Evolutionary conservation across 495 filamentous ascomycete species (phyloP).

Genomic region (Astrothelium macrocarpum): DNA sequence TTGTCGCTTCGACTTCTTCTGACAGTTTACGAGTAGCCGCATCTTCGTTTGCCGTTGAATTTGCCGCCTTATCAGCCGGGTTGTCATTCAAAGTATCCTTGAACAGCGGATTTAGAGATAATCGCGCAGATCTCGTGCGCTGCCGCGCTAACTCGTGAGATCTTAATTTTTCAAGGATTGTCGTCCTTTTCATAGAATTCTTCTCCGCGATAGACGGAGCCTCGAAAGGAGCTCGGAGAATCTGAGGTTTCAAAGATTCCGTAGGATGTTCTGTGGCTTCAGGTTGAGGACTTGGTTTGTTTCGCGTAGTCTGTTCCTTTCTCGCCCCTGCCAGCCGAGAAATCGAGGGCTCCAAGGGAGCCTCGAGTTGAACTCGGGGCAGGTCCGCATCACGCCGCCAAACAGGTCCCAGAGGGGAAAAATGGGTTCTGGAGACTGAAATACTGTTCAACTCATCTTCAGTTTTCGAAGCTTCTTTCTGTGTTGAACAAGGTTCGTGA

Average conservation of each 20-base stretch:
- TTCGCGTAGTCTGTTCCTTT: not conserved
- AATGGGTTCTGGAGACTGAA: not conserved
- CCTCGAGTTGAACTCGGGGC: not conserved
- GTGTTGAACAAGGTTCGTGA: not conserved
- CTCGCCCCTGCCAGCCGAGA: not conserved
- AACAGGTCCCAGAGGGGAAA: not conserved
- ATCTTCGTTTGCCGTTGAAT: not conserved
- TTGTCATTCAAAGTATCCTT: not conserved
- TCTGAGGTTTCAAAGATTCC: not conserved
- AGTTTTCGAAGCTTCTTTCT: not conserved
- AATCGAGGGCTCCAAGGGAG: not conserved
- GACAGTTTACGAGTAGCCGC: not conserved
- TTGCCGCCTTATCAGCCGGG: not conserved
- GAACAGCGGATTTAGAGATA: not conserved
- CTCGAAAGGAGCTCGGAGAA: not conserved
- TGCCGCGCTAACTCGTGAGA: not conserved
- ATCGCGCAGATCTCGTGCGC: not conserved
- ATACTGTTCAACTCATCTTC: not conserved
- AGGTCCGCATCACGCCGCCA: not conserved
- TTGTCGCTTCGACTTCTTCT: conserved; percentile 1
- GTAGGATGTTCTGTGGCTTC: not conserved
- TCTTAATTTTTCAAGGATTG: not conserved
- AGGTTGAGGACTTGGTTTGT: not conserved
- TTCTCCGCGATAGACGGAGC: not conserved
- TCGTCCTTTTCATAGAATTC: not conserved